phyloP scores from a whole-genome alignment of 352 stramenopile species.

The Pythium diclinum region DNA sequence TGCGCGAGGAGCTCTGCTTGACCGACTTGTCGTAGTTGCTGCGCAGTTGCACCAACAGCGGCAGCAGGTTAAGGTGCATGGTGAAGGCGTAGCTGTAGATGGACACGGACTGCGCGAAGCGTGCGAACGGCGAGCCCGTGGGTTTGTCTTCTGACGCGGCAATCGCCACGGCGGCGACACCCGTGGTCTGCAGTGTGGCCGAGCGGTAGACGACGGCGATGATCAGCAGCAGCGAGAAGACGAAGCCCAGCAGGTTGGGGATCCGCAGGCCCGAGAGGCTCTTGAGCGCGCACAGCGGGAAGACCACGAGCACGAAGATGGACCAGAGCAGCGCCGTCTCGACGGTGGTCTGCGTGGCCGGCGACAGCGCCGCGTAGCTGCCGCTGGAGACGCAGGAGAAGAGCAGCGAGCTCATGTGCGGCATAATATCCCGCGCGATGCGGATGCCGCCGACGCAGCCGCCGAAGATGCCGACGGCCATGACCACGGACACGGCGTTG shows the following conservation, averaged over 20 bases:
- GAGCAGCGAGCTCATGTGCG: slow-evolving; percentile 14
- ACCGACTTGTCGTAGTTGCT: slow-evolving; percentile 12
- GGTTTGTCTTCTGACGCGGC: background rate
- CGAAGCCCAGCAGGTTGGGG: slow-evolving; percentile 28
- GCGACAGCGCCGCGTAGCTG: slow-evolving; percentile 1
- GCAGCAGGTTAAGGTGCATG: slow-evolving; percentile 36
- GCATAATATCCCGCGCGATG: slow-evolving; percentile 27
- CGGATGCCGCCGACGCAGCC: slow-evolving; percentile 31
- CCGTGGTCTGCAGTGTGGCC: background rate
- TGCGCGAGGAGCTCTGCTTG: background rate
- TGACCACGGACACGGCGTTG: slow-evolving; percentile 28
- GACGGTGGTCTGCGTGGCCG: background rate
- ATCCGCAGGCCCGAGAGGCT: slow-evolving; percentile 24
- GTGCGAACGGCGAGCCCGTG: slow-evolving; percentile 6
- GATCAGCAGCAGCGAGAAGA: slow-evolving; percentile 27
- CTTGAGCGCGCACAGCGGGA: slow-evolving; percentile 29
- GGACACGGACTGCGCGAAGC: slow-evolving; percentile 25
- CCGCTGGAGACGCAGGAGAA: slow-evolving; percentile 1
- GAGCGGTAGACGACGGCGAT: slow-evolving; percentile 24
- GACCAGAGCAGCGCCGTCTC: slow-evolving; percentile 19
- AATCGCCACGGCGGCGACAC: background rate
- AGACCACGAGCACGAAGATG: slow-evolving; percentile 23
- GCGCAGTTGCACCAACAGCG: slow-evolving; percentile 28
- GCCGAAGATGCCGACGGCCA: slow-evolving; percentile 29
- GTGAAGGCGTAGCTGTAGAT: slow-evolving; percentile 39